phyloP scores from a whole-genome alignment of 2,329 filamentous ascomycete species.

The Calonectria fujianensis region DNA sequence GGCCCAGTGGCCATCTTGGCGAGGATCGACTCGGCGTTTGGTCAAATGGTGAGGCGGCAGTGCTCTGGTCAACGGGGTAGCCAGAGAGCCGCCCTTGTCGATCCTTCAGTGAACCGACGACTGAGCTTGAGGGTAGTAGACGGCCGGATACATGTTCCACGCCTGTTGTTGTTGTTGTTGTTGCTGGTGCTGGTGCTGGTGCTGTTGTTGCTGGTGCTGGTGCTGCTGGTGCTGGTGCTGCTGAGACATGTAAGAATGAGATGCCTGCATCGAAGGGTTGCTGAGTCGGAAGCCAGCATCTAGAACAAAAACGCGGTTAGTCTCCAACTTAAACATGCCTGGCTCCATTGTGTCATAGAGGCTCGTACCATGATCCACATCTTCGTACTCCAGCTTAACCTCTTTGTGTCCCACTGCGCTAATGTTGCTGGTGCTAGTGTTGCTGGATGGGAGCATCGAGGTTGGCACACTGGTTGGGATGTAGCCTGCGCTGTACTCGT shows the following conservation, averaged over 20 bases:
- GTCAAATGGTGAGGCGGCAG: constrained; percentile 6
- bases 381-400: constrained; percentile 64
- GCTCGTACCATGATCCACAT: constrained; percentile 58
- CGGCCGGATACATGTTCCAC: constrained; percentile 58
- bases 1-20: constrained; percentile 9
- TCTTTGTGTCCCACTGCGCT: constrained; percentile 60
- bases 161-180: constrained; percentile 55
- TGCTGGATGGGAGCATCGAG: constrained; percentile 62
- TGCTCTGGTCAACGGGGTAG: background rate
- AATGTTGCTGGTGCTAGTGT: constrained; percentile 56
- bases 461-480: constrained; percentile 70
- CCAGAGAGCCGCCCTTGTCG: constrained; percentile 11
- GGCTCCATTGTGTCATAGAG: background rate
- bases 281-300: constrained; percentile 59
- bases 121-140: constrained; percentile 59
- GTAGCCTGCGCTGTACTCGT: constrained; percentile 68
- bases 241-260: constrained; percentile 54
- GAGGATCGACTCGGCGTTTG: constrained; percentile 32
- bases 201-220: constrained; percentile 42
- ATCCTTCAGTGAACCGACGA: constrained; percentile 58
- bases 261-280: constrained; percentile 51
- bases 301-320: constrained; percentile 56
- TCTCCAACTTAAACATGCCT: constrained; percentile 42
- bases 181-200: constrained; percentile 46
- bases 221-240: constrained; percentile 48